Conservation (phyloP, 176 grass and related monocot genomes). For the Paspalum notatum region DNA sequence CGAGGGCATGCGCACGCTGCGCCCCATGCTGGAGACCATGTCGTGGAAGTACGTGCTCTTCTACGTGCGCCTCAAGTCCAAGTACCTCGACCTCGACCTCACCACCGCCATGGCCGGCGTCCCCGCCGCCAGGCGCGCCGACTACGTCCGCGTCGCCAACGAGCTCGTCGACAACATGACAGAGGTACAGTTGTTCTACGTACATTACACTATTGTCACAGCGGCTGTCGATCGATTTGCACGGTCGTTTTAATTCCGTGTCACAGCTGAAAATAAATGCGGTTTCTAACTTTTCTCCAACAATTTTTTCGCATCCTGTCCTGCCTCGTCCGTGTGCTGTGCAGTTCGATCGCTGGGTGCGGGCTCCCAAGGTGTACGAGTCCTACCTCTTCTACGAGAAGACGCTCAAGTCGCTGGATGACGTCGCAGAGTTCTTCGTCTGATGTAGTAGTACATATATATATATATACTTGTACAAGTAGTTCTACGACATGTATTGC, state of each 20-base stretch:
- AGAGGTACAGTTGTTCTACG: slow-evolving; percentile 38
- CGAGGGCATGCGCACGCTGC: slow-evolving; percentile 75
- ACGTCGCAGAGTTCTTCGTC: slow-evolving; percentile 61
- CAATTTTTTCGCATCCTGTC: background rate
- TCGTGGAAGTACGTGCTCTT: slow-evolving; percentile 92
- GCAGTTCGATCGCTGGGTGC: slow-evolving; percentile 81
- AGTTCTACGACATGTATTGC: background rate
- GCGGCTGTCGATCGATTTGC: background rate
- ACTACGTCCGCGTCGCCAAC: slow-evolving; percentile 81
- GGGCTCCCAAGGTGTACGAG: slow-evolving; percentile 85
- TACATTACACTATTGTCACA: no score
- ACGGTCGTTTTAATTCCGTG: no score
- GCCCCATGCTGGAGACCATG: slow-evolving; percentile 96
- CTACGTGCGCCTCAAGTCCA: slow-evolving; percentile 80
- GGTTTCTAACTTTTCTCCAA: background rate
- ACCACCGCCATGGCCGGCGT: slow-evolving; percentile 77
- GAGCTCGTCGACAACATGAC: slow-evolving; percentile 92
- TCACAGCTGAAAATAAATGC: background rate
- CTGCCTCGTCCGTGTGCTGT: background rate
- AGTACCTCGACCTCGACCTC: slow-evolving; percentile 86
- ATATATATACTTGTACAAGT: background rate
- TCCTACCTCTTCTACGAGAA: slow-evolving; percentile 95
- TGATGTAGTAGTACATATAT: slow-evolving; percentile 34
- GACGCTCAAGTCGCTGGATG: slow-evolving; percentile 85
- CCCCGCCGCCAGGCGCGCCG: slow-evolving; percentile 50